Evolutionary conservation across 2,329 filamentous ascomycete genomes (phyloP).

Genomic region (Venturia aucupariae): DNA sequence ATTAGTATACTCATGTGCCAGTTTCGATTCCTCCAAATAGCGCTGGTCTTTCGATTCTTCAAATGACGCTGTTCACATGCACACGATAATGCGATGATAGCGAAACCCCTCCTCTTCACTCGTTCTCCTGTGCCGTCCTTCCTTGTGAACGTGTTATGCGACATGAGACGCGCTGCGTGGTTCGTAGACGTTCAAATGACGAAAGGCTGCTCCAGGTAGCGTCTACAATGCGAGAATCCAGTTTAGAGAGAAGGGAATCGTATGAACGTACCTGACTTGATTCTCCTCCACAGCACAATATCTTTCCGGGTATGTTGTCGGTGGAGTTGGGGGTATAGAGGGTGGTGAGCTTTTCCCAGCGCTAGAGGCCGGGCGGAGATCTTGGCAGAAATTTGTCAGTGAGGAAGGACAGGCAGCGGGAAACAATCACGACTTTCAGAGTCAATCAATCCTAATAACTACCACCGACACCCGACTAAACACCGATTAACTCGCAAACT

Average conservation of each 20-base stretch:
- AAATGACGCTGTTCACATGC: too few species aligned
- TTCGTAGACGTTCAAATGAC: not conserved
- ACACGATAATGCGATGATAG: not conserved
- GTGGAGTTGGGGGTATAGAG: not conserved
- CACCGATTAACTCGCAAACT: not conserved
- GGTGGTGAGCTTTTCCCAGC: not conserved
- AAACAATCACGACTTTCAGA: not conserved
- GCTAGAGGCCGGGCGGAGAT: not conserved
- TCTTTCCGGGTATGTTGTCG: not conserved
- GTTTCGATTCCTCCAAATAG: not conserved
- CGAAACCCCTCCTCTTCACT: not conserved
- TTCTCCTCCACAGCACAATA: not conserved
- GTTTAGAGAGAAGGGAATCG: not conserved
- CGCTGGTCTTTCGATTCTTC: too few species aligned
- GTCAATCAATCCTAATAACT: not conserved
- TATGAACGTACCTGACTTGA: not conserved
- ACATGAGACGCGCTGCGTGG: not conserved
- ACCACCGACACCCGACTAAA: not conserved
- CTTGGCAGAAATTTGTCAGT: not conserved
- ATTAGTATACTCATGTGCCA: not conserved
- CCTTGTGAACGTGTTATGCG: not conserved
- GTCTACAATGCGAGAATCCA: not conserved
- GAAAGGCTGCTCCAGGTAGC: not conserved
- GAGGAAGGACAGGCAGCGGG: not conserved
- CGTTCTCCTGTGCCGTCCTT: not conserved